Percentiles rank a stretch among this genome's conserved stretches.
Conservation (phyloP, 306 rosid genomes). For the Ceratonia siliqua region DNA sequence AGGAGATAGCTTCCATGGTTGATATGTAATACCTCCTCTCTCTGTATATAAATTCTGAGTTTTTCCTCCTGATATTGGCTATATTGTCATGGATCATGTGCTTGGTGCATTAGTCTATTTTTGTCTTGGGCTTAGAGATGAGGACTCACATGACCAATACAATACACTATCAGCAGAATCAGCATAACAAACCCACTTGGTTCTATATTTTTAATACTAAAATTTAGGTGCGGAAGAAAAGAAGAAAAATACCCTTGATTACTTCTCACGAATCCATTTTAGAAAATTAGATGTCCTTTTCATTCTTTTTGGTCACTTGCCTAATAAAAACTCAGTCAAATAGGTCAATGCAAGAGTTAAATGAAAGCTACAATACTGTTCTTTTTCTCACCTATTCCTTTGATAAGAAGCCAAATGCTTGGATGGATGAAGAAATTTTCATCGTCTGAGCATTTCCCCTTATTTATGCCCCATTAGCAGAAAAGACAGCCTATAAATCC, state of each 20-base stretch:
- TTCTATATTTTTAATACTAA: neutral
- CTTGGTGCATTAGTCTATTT: constrained; percentile 29
- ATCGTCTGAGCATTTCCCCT: constrained; percentile 14
- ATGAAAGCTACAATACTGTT: neutral
- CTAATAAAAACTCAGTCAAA: constrained; percentile 15
- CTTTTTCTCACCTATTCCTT: constrained; percentile 1
- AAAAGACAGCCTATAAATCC: neutral
- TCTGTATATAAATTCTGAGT: neutral
- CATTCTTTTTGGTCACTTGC: constrained; percentile 5
- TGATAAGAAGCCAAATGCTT: constrained; percentile 14
- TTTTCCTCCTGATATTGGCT: constrained; percentile 20
- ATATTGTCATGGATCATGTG: constrained; percentile 24
- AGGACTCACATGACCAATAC: constrained; percentile 36
- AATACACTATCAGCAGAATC: constrained; percentile 1
- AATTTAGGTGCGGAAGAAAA: constrained; percentile 5
- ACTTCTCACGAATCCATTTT: constrained; percentile 18
- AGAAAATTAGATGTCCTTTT: constrained; percentile 16
- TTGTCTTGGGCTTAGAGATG: constrained; percentile 21
- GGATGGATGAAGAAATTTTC: neutral
- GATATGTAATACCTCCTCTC: constrained; percentile 58
- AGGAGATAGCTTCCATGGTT: constrained; percentile 82
- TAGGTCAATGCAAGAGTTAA: constrained; percentile 24
- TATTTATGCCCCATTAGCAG: constrained; percentile 1
- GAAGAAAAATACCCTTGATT: constrained; percentile 19
- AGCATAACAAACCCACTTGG: constrained; percentile 32